phyloP scores from a whole-genome alignment of 2,329 filamentous ascomycete species.

The Chaetomiaceae sp. region DNA sequence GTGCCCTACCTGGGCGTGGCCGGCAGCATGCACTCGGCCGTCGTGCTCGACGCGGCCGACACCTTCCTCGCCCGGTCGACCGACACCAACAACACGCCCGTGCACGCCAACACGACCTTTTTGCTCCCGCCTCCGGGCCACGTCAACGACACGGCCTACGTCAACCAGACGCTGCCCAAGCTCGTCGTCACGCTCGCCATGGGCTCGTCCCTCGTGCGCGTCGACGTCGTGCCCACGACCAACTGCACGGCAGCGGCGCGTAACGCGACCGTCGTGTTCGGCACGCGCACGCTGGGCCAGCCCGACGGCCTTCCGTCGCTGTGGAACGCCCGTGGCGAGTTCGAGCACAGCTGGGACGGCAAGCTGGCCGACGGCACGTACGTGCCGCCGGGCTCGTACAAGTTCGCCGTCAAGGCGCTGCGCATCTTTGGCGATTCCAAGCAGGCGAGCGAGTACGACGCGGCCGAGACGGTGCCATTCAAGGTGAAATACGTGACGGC shows the following conservation, averaged over 20 bases:
- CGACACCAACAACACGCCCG: slow-evolving; percentile 18
- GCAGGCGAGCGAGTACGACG: slow-evolving; percentile 42
- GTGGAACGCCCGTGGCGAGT: slow-evolving; percentile 31
- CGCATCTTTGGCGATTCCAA: slow-evolving; percentile 45
- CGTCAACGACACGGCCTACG: slow-evolving; percentile 26
- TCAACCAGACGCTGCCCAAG: slow-evolving; percentile 30
- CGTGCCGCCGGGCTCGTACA: slow-evolving; percentile 44
- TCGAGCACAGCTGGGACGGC: slow-evolving; percentile 38
- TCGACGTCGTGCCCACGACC: slow-evolving; percentile 39
- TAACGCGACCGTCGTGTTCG: slow-evolving; percentile 29
- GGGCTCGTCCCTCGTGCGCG: slow-evolving; percentile 39
- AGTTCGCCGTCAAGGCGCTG: slow-evolving; percentile 42
- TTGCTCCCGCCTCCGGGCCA: slow-evolving; percentile 37
- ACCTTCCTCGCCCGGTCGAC: slow-evolving; percentile 28
- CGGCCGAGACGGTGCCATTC: slow-evolving; percentile 37
- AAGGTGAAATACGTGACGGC: slow-evolving; percentile 35
- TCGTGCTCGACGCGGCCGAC: slow-evolving; percentile 28
- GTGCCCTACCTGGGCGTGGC: slow-evolving; percentile 36
- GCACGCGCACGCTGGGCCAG: slow-evolving; percentile 38
- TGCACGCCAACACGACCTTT: slow-evolving; percentile 35
- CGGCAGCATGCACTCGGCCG: slow-evolving; percentile 33
- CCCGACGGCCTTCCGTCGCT: slow-evolving; percentile 36
- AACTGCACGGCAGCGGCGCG: slow-evolving; percentile 21
- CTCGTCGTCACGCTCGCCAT: slow-evolving; percentile 39
- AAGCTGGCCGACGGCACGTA: slow-evolving; percentile 41